Evolutionary conservation across 345 rosid genomes (phyloP).

Genomic region (Carallia brachiata): DNA sequence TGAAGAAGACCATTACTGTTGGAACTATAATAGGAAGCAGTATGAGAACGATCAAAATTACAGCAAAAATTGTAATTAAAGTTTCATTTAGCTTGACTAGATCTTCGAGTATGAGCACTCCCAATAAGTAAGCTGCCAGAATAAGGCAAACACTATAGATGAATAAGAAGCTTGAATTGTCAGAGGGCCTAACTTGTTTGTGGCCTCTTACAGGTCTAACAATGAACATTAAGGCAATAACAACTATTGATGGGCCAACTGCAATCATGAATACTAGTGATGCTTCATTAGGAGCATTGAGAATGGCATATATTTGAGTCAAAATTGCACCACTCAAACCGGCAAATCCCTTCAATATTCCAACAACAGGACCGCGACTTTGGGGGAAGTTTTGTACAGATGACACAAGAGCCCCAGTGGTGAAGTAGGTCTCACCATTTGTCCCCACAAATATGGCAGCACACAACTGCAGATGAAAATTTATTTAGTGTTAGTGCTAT

Average conservation of each 20-base stretch:
- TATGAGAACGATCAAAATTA: constrained; percentile 57
- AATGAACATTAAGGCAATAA: constrained; percentile 67
- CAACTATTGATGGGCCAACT: constrained; percentile 83
- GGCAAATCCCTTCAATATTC: constrained; percentile 95
- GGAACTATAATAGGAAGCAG: constrained; percentile 68
- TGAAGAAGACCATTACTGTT: constrained; percentile 43
- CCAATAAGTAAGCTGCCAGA: constrained; percentile 83
- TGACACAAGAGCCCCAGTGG: constrained; percentile 83
- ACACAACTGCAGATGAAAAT: not conserved
- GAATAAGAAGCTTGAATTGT: constrained; percentile 58
- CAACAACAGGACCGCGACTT: constrained; percentile 95
- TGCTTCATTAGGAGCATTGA: constrained; percentile 72
- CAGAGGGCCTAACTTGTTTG: constrained; percentile 67
- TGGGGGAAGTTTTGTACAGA: constrained; percentile 93
- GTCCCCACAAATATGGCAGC: constrained; percentile 62
- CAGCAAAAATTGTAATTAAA: constrained; percentile 45
- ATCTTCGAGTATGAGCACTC: constrained; percentile 84
- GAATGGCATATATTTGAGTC: constrained; percentile 73
- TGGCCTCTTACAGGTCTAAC: constrained; percentile 92
- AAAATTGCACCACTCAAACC: constrained; percentile 91
- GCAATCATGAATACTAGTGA: constrained; percentile 92
- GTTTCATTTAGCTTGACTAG: constrained; percentile 50
- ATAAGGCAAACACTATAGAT: constrained; percentile 75
- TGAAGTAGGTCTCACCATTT: constrained; percentile 97
- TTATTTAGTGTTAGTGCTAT: no score